Base-by-base conservation (phyloP, 2,329 filamentous ascomycete genomes). In the Decorospora gaudefroyi region DNA sequence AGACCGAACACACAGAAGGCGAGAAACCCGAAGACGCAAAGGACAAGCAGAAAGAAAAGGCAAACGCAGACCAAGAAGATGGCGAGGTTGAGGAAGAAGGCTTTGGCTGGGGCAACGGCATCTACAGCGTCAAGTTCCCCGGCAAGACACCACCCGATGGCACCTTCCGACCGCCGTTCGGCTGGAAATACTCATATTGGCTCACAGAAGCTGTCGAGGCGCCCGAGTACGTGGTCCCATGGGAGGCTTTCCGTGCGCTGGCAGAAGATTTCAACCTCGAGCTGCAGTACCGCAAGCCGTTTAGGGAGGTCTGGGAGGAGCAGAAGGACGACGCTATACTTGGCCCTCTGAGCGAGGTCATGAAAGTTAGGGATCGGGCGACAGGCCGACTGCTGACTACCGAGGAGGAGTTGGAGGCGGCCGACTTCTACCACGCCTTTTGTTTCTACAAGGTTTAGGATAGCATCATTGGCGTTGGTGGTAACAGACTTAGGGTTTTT, bases 181-280 rank as follows among this genome's bases (percentile, higher is more conserved):
- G 92, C 35, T 97, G 93, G 91, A 96, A 93, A 71, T 99, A 99
- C 74, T 95, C 84, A 65, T 99, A 96, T 76, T 95, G 90, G 70
- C 83, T 99, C 43, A 86, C 93, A 62, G 93, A 99, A 73, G 93
- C 93, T 0, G 93, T 99, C 13, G 92, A 97, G 69, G 88, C 91
- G 65, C 92, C 93, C 2, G 93, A 99, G 74, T 99, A 96, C 67
- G 92, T 99, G 1, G 93, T 99, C 1, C 93, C 93, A 0, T 99
- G 93, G 92, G 91, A 96, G 69, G 91, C 90, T 1, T 97, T 99
- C 75, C 88, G 93, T 73, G 91, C 90, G 6, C 76, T 97, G 61
- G 93, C 93, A 12, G 91, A 96, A 67, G 91, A 97, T 67, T 99
- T 92, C 77, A 96, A 96, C 61, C 82, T 99, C 5, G 93, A 99